Evolutionary conservation across 148 eudicot species (phyloP).

Genomic region (Persicaria tinctoria): DNA sequence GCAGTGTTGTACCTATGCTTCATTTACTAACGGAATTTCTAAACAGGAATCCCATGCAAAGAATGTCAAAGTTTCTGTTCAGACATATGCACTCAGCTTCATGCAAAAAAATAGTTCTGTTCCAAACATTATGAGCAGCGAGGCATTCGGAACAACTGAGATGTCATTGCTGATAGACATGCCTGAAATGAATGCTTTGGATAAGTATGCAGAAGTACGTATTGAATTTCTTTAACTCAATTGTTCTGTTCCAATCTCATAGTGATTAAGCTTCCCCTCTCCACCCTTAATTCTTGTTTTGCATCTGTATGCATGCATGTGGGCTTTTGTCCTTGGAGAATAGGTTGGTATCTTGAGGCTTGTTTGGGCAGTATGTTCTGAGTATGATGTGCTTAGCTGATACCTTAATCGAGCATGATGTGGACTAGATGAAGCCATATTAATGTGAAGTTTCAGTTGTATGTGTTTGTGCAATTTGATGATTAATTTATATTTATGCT

Average conservation of each 20-base stretch:
- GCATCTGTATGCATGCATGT: neutral
- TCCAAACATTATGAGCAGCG: slow-evolving; percentile 23
- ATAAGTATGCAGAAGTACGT: slow-evolving; percentile 67
- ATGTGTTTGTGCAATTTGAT: no score
- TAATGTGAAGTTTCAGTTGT: no score
- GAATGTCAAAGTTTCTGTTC: slow-evolving; percentile 32
- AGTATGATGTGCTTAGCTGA: no score
- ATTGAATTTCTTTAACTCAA: neutral
- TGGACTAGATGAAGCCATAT: no score
- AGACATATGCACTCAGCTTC: slow-evolving; percentile 63
- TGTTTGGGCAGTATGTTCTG: no score
- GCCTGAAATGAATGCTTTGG: slow-evolving; percentile 47
- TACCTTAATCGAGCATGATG: no score
- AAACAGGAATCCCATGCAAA: slow-evolving; percentile 27
- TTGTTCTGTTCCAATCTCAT: neutral
- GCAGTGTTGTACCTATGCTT: neutral
- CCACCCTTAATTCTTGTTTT: neutral
- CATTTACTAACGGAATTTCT: neutral
- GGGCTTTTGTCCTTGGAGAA: neutral
- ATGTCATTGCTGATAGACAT: slow-evolving; percentile 27
- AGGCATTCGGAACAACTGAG: slow-evolving; percentile 41
- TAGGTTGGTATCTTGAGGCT: neutral
- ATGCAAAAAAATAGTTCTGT: slow-evolving; percentile 41
- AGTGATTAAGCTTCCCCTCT: neutral
- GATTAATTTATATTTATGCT: no score